Percentiles rank a stretch among this genome's conserved stretches.
Conservation (phyloP, 768 basidiomycete species). For the Amanita subjunquillea region DNA sequence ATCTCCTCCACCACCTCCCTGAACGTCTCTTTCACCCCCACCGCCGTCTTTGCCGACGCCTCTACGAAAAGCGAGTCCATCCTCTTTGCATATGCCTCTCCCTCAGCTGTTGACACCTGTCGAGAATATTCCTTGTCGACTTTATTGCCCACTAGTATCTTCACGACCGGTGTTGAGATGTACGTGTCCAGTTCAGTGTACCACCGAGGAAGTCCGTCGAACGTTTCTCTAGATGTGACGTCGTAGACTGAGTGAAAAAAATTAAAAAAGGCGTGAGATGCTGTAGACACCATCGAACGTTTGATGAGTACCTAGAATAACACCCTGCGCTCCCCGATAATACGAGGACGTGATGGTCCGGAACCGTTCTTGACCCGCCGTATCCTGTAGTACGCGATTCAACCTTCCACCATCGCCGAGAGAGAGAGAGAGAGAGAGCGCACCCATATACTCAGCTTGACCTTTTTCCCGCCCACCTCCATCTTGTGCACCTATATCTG, state of each 20-base stretch:
- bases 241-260: conserved; percentile 66
- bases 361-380: conserved; percentile 95
- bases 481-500: conserved; percentile 70
- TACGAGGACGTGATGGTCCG: conserved; percentile 92
- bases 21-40: conserved; percentile 69
- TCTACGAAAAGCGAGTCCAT: conserved; percentile 87
- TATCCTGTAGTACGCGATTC: conserved; percentile 38
- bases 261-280: too few species aligned
- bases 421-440: conserved; percentile 12
- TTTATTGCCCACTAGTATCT: conserved; percentile 94
- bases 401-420: too few species aligned
- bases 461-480: conserved; percentile 72
- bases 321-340: conserved; percentile 82
- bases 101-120: conserved; percentile 75
- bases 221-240: conserved; percentile 85
- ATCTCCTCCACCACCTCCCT: conserved; percentile 73
- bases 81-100: conserved; percentile 65
- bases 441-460: conserved; percentile 97
- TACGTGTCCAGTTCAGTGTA: conserved; percentile 90
- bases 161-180: conserved; percentile 74
- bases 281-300: too few species aligned
- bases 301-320: conserved; percentile 50
- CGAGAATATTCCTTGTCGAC: conserved; percentile 93
- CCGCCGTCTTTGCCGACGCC: conserved; percentile 85
- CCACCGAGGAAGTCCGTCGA: conserved; percentile 93